A percentile compares a stretch with the other conserved stretches of the same genome.
phyloP scores from a whole-genome alignment of 805 yeast species.

The Candida railenensis region DNA sequence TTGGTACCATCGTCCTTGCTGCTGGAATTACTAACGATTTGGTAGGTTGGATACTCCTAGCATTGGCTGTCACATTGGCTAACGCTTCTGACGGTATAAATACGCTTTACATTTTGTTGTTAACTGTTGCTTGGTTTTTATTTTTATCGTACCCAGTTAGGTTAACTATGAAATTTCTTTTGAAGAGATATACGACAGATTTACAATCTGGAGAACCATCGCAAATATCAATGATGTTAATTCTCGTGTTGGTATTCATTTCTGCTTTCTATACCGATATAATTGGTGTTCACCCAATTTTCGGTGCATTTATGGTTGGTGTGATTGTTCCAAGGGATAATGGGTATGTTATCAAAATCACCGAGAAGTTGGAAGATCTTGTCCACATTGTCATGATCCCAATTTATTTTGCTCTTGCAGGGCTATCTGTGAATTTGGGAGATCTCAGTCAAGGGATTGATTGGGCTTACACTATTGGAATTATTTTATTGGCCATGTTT shows the following conservation, averaged over 20 bases:
- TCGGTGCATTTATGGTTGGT: conserved; percentile 82
- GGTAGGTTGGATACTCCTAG: conserved; percentile 78
- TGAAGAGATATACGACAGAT: conserved; percentile 51
- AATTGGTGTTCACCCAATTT: conserved; percentile 83
- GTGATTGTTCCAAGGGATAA: conserved; percentile 73
- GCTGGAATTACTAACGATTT: conserved; percentile 83
- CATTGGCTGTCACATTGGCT: conserved; percentile 73
- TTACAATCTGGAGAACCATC: conserved; percentile 61
- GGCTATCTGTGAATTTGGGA: conserved; percentile 68
- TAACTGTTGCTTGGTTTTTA: conserved; percentile 69
- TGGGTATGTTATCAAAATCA: conserved; percentile 65
- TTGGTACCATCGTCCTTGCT: conserved; percentile 69
- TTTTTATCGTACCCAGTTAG: conserved; percentile 59
- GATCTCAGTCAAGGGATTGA: conserved; percentile 61
- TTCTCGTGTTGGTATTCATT: conserved; percentile 54
- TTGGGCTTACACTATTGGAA: conserved; percentile 76
- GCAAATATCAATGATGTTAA: conserved; percentile 55
- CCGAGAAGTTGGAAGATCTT: conserved; percentile 75
- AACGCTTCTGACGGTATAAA: conserved; percentile 67
- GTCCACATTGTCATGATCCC: conserved; percentile 74
- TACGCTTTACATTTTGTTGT: conserved; percentile 66
- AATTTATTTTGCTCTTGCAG: conserved; percentile 77
- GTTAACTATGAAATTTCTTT: conserved; percentile 42
- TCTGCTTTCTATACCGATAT: conserved; percentile 81
- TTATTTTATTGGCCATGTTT: conserved; percentile 63